Conservation (phyloP, 805 yeast genomes). For the Kodamaea neixiangensis region DNA sequence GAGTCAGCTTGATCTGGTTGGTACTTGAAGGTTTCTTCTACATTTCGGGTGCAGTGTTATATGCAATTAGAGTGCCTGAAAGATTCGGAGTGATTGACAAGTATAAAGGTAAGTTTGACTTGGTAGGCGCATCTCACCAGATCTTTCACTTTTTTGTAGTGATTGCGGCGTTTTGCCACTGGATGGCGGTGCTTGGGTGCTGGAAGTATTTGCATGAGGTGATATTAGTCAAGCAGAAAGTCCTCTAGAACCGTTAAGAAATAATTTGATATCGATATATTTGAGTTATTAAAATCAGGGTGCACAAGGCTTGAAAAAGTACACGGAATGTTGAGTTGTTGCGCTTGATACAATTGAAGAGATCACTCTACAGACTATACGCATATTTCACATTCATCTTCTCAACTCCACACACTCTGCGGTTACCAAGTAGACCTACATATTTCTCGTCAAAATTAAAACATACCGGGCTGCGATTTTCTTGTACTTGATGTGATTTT, state of each 20-base stretch:
- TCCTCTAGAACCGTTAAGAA: too few relatives aligned
- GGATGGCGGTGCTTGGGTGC: constrained; percentile 50
- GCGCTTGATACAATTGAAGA: too few relatives aligned
- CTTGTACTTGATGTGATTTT: neutral
- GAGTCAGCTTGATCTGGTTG: constrained; percentile 65
- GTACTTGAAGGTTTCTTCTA: constrained; percentile 72
- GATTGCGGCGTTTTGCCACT: constrained; percentile 73
- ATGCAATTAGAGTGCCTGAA: constrained; percentile 82
- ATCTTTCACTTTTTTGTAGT: constrained; percentile 79
- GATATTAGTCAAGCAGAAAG: neutral
- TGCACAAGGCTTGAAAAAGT: too few relatives aligned
- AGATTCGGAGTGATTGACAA: constrained; percentile 39
- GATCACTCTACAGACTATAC: too few relatives aligned
- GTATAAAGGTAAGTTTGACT: constrained; percentile 49
- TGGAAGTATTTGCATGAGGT: constrained; percentile 2
- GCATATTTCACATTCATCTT: too few relatives aligned
- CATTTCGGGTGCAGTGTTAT: constrained; percentile 75
- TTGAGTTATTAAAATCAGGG: too few relatives aligned
- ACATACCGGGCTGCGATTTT: too few relatives aligned
- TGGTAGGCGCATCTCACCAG: constrained; percentile 83
- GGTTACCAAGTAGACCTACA: too few relatives aligned
- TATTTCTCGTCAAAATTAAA: too few relatives aligned
- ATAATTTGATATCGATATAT: too few relatives aligned
- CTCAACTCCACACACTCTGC: too few relatives aligned
- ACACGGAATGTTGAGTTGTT: too few relatives aligned